These are phyloP conservation scores for Zymoseptoria pseudotritici DNA, from an alignment of 2,329 filamentous ascomycete species.

Conservation along the genomic window DNA sequence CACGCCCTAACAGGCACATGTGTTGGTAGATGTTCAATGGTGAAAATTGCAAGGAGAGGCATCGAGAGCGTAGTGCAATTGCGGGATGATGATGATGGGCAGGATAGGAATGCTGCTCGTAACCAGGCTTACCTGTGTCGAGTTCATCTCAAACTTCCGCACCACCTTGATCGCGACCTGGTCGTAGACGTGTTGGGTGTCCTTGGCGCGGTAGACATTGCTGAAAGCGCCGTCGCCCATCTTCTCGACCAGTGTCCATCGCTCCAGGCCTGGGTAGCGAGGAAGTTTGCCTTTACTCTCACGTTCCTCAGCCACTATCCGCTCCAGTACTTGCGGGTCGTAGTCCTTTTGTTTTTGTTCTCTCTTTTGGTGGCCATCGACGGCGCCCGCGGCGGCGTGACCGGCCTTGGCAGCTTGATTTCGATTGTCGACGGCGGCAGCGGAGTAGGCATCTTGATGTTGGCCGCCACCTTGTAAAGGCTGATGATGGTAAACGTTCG, in stretches of 20 bases:
- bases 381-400: slow-evolving; percentile 56
- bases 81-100: background rate
- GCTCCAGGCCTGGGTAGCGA: slow-evolving; percentile 72
- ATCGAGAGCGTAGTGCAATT: slow-evolving; percentile 11
- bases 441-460: slow-evolving; percentile 52
- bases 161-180: slow-evolving; percentile 98
- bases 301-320: slow-evolving; percentile 86
- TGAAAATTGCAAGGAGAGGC: slow-evolving; percentile 6
- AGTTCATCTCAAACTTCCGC: slow-evolving; percentile 98
- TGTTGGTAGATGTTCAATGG: slow-evolving; percentile 17
- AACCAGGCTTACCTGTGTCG: slow-evolving; percentile 75
- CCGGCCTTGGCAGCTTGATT: slow-evolving; percentile 64
- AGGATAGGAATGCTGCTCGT: slow-evolving; percentile 7
- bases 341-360: slow-evolving; percentile 40
- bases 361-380: slow-evolving; percentile 54
- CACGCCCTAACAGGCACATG: slow-evolving; percentile 42
- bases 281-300: slow-evolving; percentile 80
- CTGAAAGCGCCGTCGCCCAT: slow-evolving; percentile 99
- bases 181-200: slow-evolving; percentile 61
- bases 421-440: slow-evolving; percentile 52
- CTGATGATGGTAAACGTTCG: slow-evolving; percentile 54
- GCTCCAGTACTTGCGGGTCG: slow-evolving; percentile 64
- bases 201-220: slow-evolving; percentile 88
- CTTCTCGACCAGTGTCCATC: slow-evolving; percentile 85
- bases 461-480: slow-evolving; percentile 39